Base-by-base conservation (phyloP, 2,329 filamentous ascomycete genomes). In the Nemania abortiva region DNA sequence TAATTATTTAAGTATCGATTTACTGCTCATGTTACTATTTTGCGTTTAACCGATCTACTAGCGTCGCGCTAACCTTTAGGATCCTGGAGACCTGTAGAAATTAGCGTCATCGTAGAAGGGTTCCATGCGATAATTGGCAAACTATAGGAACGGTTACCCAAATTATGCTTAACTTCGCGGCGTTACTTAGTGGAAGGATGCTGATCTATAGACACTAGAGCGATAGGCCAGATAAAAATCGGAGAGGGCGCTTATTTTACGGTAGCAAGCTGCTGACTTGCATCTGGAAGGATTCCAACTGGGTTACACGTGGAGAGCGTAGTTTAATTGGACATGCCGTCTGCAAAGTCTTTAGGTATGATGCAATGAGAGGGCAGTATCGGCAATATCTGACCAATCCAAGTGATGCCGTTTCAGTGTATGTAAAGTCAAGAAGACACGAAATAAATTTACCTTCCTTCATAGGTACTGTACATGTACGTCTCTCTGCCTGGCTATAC, bases 261-360 rank as follows among this genome's bases (percentile, higher is more conserved):
- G 20, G 59, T 53, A 54, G 59, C 49, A 54, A 55, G 9, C 29
- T 9, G 47, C 59, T 62, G 59, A 62, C 59, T 53, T 62, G 49
- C 59, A 42, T 54, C 22, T 49, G n/a, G 6, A 55, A 52, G 29
- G 49, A 34, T 42, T 45, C 34, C 59, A 20, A 42, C 59, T 50
- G 34, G 20, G 22, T 13, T 10, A 11, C 6, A 4, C n/a, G 18
- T 50, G n/a, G 6, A 22, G 11, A 54, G 42, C 4, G 4, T 11
- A 45, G 49, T 39, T 52, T 39, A 37, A 62, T 62, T 62, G 58
- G 58, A 42, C 59, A 31, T 24, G 42, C 45, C 20, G 15, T 7
- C 22, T 31, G 49, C 34, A 42, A 39, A 39, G n/a, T 7, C 49
- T 18, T 20, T 53, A 2, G 54, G 37, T 13, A 54, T 54, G 50